These are phyloP conservation scores for Trichoderma parareesei DNA, from an alignment of 495 filamentous ascomycete species.

Conservation along the genomic window DNA sequence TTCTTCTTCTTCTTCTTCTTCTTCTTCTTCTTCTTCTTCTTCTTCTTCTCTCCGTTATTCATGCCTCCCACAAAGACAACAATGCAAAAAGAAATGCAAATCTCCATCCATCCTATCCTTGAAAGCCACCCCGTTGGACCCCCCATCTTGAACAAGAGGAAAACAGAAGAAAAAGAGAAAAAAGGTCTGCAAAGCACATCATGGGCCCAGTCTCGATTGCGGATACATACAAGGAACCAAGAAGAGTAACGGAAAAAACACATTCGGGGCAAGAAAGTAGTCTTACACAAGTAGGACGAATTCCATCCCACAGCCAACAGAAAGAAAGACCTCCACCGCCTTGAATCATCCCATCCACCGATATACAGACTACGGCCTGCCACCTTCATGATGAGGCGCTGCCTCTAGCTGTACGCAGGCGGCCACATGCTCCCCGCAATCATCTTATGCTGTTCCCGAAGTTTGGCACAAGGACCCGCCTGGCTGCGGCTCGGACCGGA, in stretches of 20 bases:
- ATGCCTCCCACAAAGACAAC: background rate
- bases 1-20: background rate
- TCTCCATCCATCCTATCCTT: background rate
- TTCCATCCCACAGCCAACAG: background rate
- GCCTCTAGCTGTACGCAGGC: background rate
- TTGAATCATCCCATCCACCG: background rate
- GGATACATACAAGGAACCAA: background rate
- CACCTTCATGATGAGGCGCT: background rate
- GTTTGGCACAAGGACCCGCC: background rate
- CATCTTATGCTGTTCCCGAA: too few species aligned
- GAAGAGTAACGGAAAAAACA: background rate
- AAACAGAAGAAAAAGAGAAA: background rate
- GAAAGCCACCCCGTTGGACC: background rate
- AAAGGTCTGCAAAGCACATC: background rate
- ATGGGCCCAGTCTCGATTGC: conserved; percentile 1
- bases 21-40: background rate
- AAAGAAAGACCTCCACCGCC: background rate
- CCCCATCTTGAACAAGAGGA: background rate
- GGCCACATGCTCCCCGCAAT: background rate
- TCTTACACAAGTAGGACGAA: background rate
- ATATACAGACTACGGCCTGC: background rate
- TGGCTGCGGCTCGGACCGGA: background rate
- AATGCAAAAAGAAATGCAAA: background rate
- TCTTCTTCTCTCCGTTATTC: background rate
- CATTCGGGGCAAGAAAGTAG: background rate